phyloP scores from a whole-genome alignment of 257 asterid genomes.

The Hygrophila difformis region DNA sequence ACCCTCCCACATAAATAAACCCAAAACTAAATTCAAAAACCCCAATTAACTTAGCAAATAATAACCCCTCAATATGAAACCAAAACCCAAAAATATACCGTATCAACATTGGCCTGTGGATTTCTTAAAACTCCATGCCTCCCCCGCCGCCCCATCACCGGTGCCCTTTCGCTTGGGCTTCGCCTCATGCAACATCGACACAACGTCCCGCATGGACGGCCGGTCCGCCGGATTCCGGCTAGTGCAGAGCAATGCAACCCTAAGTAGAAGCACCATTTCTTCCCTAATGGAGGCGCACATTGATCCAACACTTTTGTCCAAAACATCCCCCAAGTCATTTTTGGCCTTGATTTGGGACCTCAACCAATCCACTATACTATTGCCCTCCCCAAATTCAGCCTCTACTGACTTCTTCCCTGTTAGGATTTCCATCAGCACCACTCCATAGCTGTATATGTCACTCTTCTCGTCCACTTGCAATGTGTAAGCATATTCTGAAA shows the following conservation, averaged over 20 bases:
- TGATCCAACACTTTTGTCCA: slow-evolving; percentile 67
- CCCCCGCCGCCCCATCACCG: slow-evolving; percentile 14
- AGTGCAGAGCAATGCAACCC: slow-evolving; percentile 84
- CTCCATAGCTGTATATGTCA: slow-evolving; percentile 89
- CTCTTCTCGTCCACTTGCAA: slow-evolving; percentile 94
- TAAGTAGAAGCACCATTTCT: slow-evolving; percentile 69
- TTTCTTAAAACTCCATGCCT: slow-evolving; percentile 38
- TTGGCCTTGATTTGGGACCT: slow-evolving; percentile 39
- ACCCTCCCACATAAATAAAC: too few species aligned
- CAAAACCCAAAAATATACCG: background rate
- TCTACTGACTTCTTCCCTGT: slow-evolving; percentile 76
- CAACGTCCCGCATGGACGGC: slow-evolving; percentile 89
- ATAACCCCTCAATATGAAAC: too few species aligned
- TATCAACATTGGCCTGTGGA: slow-evolving; percentile 36
- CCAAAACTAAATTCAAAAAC: too few species aligned
- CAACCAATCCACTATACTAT: slow-evolving; percentile 76
- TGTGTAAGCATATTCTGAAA: slow-evolving; percentile 82
- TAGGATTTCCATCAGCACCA: slow-evolving; percentile 68
- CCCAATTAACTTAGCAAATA: too few species aligned
- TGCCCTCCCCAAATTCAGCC: slow-evolving; percentile 82
- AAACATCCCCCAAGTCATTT: slow-evolving; percentile 32
- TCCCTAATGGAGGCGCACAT: slow-evolving; percentile 64
- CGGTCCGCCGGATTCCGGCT: slow-evolving; percentile 78
- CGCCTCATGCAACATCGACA: slow-evolving; percentile 80
- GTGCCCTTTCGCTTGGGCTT: slow-evolving; percentile 56